phyloP scores from a whole-genome alignment of 2,329 filamentous ascomycete species.

The Trichophyton simii region DNA sequence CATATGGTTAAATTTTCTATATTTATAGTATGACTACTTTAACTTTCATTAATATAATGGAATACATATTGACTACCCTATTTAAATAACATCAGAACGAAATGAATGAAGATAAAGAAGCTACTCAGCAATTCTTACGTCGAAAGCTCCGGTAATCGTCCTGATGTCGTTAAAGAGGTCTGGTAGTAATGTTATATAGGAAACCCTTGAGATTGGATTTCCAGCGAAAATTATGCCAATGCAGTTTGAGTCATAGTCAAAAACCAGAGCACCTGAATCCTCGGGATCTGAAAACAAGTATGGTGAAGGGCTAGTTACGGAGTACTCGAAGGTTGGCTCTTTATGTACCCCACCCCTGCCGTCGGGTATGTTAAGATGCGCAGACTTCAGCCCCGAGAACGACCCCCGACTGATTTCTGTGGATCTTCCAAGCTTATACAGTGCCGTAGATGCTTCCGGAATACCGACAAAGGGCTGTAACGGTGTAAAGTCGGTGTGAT shows the following conservation, averaged over 20 bases:
- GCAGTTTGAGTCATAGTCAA: constrained; percentile 1
- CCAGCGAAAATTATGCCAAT: constrained; percentile 7
- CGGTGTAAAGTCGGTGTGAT: background rate
- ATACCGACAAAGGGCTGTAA: background rate
- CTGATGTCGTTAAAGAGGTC: background rate
- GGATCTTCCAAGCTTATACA: background rate
- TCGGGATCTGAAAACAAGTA: background rate
- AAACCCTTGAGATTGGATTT: background rate
- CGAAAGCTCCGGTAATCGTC: background rate
- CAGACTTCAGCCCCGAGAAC: background rate
- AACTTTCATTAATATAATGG: too few relatives aligned
- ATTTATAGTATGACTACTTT: too few relatives aligned
- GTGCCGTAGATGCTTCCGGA: background rate
- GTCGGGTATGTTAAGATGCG: background rate
- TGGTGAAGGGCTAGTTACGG: background rate
- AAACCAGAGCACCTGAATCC: constrained; percentile 4
- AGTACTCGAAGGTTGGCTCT: background rate
- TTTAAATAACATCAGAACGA: too few relatives aligned
- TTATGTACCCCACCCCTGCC: background rate
- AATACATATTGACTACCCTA: too few relatives aligned
- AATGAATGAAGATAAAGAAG: too few relatives aligned
- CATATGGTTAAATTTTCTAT: too few relatives aligned
- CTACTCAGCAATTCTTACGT: background rate
- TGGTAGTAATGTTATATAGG: constrained; percentile 4
- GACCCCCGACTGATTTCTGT: background rate